These are phyloP conservation scores for Yamadazyma aaseri DNA, from an alignment of 1,139 yeast genomes.

Conservation along the genomic window DNA sequence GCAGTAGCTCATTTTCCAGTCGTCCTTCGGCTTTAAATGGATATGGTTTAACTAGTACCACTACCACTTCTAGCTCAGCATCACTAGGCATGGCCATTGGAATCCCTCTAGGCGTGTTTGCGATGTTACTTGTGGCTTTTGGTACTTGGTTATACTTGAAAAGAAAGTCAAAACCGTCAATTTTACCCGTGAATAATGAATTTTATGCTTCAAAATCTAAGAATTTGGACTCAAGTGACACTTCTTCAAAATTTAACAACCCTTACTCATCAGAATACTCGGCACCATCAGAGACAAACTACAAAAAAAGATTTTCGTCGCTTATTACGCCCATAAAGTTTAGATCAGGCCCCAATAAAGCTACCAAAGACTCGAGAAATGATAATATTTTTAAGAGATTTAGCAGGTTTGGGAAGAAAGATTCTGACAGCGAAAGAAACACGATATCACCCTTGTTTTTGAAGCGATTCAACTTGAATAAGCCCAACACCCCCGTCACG, in stretches of 20 bases:
- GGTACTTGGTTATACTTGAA: conserved; percentile 20
- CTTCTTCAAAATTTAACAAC: not conserved
- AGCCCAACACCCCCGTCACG: conserved; percentile 16
- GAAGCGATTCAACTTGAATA: conserved; percentile 31
- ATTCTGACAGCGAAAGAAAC: conserved; percentile 19
- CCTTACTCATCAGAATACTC: not conserved
- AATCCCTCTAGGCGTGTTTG: conserved; percentile 38
- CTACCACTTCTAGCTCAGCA: conserved; percentile 10
- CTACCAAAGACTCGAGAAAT: conserved; percentile 8
- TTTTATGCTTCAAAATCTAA: conserved; percentile 9
- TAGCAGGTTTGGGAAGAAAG: conserved; percentile 7
- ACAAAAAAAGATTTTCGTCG: conserved; percentile 6
- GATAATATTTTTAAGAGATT: conserved; percentile 13
- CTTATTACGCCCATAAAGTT: conserved; percentile 14
- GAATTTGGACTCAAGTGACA: not conserved
- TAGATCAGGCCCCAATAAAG: conserved; percentile 12
- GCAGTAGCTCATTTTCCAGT: conserved; percentile 1
- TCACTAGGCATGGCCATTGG: conserved; percentile 44
- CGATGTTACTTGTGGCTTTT: conserved; percentile 23
- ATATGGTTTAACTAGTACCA: not conserved
- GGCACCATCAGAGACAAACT: not conserved
- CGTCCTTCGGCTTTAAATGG: not conserved
- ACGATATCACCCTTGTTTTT: conserved; percentile 33
- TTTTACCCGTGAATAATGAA: conserved; percentile 11
- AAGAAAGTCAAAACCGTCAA: conserved; percentile 10